Evolutionary conservation across 2,329 filamentous ascomycete species (phyloP).

Genomic region (Aaosphaeria pasadenensis): DNA sequence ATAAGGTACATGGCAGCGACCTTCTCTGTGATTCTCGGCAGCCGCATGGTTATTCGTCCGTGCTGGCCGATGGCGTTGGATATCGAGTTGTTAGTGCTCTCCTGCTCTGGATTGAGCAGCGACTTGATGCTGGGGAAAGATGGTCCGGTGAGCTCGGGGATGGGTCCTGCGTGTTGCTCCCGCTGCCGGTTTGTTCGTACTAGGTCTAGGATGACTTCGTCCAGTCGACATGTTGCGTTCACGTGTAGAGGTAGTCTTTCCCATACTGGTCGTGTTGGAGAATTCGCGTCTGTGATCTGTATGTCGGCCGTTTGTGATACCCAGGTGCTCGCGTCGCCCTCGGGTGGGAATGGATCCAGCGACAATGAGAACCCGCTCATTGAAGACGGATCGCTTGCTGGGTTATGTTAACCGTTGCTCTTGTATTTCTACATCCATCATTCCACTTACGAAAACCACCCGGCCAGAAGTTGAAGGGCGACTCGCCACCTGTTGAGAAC

Average conservation of each 20-base stretch:
- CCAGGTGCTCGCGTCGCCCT: not conserved
- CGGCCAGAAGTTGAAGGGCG: constrained; percentile 5
- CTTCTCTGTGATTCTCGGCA: constrained; percentile 2
- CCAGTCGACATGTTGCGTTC: constrained; percentile 5
- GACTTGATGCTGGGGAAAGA: constrained; percentile 5
- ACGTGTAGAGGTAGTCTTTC: constrained; percentile 6
- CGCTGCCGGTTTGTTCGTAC: constrained; percentile 1
- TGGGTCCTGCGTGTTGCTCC: not conserved
- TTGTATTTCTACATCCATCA: not conserved
- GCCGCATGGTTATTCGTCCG: constrained; percentile 6
- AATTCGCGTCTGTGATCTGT: not conserved
- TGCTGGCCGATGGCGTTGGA: constrained; percentile 9
- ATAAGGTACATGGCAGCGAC: constrained; percentile 6
- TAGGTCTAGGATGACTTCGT: constrained; percentile 4
- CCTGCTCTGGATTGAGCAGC: constrained; percentile 5
- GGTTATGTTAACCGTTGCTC: not conserved
- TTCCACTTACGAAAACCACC: constrained; percentile 3
- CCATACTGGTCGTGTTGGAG: constrained; percentile 1
- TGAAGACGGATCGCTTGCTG: not conserved
- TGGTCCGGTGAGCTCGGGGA: constrained; percentile 2
- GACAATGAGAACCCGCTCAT: not conserved
- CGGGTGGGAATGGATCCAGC: constrained; percentile 1
- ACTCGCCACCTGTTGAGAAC: not conserved
- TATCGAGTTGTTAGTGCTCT: constrained; percentile 2
- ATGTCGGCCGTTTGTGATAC: not conserved